A percentile compares a stretch with the other conserved stretches of the same genome.
Conservation (phyloP, 352 stramenopile species). For the Phytophthora lateralis region DNA sequence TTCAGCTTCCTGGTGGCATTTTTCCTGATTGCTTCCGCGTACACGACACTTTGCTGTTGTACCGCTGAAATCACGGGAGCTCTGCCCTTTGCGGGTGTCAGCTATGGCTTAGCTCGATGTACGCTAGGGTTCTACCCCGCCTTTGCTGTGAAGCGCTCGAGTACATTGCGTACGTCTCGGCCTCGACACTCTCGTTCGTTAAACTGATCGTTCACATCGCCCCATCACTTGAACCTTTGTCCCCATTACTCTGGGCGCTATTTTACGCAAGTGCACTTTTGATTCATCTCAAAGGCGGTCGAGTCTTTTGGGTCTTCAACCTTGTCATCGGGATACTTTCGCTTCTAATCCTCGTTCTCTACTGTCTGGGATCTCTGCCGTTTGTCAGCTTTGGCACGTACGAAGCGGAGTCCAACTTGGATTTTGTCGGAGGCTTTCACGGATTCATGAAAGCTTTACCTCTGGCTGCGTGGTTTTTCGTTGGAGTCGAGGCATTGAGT, state of each 20-base stretch:
- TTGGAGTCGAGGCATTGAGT: constrained; percentile 40
- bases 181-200: constrained; percentile 34
- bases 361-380: constrained; percentile 30
- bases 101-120: constrained; percentile 47
- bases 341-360: constrained; percentile 36
- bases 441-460: constrained; percentile 36
- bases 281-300: constrained; percentile 28
- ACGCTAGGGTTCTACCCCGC: constrained; percentile 49
- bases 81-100: constrained; percentile 48
- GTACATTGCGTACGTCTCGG: constrained; percentile 52
- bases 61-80: constrained; percentile 52
- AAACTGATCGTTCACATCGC: constrained; percentile 38
- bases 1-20: constrained; percentile 46
- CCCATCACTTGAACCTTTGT: constrained; percentile 3
- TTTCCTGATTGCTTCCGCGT: constrained; percentile 41
- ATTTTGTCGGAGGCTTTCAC: constrained; percentile 10
- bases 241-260: constrained; percentile 22
- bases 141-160: constrained; percentile 55
- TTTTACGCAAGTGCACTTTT: constrained; percentile 35
- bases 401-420: background rate
- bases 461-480: constrained; percentile 42
- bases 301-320: constrained; percentile 46
- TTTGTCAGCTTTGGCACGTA: constrained; percentile 24
- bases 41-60: constrained; percentile 48
- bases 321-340: constrained; percentile 27